Evolutionary conservation across 768 basidiomycete species (phyloP).

Genomic region (Auricularia heimuer): DNA sequence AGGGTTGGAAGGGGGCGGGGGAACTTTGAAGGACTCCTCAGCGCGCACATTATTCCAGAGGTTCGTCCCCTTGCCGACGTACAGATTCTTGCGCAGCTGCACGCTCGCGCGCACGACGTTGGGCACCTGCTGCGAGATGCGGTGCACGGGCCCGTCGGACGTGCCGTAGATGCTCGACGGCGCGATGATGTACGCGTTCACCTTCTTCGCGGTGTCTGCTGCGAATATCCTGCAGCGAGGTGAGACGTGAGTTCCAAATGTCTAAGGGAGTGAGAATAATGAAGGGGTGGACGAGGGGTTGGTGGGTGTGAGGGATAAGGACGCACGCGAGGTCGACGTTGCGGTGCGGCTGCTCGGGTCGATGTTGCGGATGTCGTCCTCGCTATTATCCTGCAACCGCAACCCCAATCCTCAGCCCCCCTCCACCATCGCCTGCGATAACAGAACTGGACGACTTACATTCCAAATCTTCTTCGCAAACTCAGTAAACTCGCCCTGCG

Average conservation of each 20-base stretch:
- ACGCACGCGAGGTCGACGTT: slow-evolving; percentile 17
- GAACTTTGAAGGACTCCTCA: no score
- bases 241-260: no score
- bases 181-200: slow-evolving; percentile 18
- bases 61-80: slow-evolving; percentile 17
- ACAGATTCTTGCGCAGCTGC: slow-evolving; percentile 12
- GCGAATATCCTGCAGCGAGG: slow-evolving; percentile 13
- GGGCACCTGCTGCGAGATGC: slow-evolving; percentile 17
- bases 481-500: slow-evolving; percentile 11
- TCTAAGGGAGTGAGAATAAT: no score
- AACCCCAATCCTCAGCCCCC: no score
- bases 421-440: no score
- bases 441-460: slow-evolving; percentile 4
- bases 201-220: slow-evolving; percentile 8
- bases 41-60: slow-evolving; percentile 14
- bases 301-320: no score
- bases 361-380: slow-evolving; percentile 17
- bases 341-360: slow-evolving; percentile 14
- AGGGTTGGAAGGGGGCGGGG: no score
- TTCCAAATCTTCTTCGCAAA: slow-evolving; percentile 16
- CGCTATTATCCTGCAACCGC: slow-evolving; percentile 13
- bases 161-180: slow-evolving; percentile 19
- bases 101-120: slow-evolving; percentile 10
- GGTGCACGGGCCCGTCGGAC: slow-evolving; percentile 15
- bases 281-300: no score